Evolutionary conservation across 2,329 filamentous ascomycete species (phyloP), one percentile per base, ranked within the genome.

Genomic region (Alternaria conjuncta): DNA sequence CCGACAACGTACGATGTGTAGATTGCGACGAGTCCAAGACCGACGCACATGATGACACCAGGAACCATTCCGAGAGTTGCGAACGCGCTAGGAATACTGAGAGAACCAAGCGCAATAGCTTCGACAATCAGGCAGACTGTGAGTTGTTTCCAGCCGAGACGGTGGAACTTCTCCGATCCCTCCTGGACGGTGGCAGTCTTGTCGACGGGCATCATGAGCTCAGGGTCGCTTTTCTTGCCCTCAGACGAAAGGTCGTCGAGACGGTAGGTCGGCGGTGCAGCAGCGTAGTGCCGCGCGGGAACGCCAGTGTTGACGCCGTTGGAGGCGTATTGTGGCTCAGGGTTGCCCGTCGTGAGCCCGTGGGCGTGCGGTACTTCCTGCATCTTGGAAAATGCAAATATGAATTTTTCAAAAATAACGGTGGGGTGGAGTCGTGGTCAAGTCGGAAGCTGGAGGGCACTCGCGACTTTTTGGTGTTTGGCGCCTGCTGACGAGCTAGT

Each of bases 1-100:
- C 86, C 88, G 55, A 90, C 84, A 13, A 89, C 84, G 70, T 86
- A 88, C 55, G 86, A 86, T 5, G 87, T 89, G 75, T 89, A 89
- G 25, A 86, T 88, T 11, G 88, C 84, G 9, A 90, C 70, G n/a
- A 87, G 61, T 32, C 88, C 87, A 15, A 90, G 79, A 6, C 82
- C 82, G 10, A 84, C 71, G 25, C 74, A 78, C 64, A 81, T 73
- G 66, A 84, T 79, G 41, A 84, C 78, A 59, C 83, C 83, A 5
- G 79, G 78, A 8, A 84, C 78, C 81, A 84, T 83, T 36, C 83
- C 83, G 5, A 84, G 72, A 8, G 76, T 82, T 3, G 82, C 82
- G 56, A 84, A 84, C 26, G 82, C 81, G 46, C 77, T 80, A 8
- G 84, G 82, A 25, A 84, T 76, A 55, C 82, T 83, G 62, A 84